These are phyloP conservation scores for Rhodocollybia butyracea DNA, from an alignment of 768 basidiomycete genomes.

Conservation along the genomic window DNA sequence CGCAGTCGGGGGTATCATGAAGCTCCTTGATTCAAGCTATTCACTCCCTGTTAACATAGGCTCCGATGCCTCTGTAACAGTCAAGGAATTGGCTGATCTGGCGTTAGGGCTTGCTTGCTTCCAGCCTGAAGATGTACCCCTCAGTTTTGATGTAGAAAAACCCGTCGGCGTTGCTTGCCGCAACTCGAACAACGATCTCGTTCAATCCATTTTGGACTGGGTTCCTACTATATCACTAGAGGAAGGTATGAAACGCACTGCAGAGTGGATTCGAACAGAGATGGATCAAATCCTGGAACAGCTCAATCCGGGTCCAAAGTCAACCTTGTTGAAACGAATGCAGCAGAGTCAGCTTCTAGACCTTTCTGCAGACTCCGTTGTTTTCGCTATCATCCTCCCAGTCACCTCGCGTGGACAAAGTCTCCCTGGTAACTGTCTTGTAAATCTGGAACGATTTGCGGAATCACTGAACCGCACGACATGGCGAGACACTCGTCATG, in stretches of 20 bases:
- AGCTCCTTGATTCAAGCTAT: conserved; percentile 36
- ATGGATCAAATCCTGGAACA: conserved; percentile 20
- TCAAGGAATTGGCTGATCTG: conserved; percentile 38
- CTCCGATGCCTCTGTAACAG: conserved; percentile 40
- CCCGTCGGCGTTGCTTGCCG: conserved; percentile 47
- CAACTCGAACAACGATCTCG: conserved; percentile 48
- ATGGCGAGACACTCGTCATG: conserved; percentile 35
- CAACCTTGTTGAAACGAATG: conserved; percentile 18
- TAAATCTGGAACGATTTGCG: conserved; percentile 39
- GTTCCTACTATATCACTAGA: conserved; percentile 34
- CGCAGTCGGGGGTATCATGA: conserved; percentile 46
- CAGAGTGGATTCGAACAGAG: conserved; percentile 43
- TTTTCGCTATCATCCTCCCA: conserved; percentile 54
- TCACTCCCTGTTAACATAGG: conserved; percentile 46
- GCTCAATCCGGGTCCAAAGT: background rate
- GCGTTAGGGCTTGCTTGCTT: conserved; percentile 33
- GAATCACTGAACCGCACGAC: conserved; percentile 44
- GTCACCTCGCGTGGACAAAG: conserved; percentile 47
- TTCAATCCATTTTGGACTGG: conserved; percentile 35
- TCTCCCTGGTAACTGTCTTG: conserved; percentile 34
- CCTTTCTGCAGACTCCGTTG: conserved; percentile 29
- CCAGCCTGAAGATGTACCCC: conserved; percentile 21
- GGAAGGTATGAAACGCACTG: conserved; percentile 46
- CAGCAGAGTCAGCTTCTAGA: conserved; percentile 35
- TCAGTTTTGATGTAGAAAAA: conserved; percentile 24